Base-by-base conservation (phyloP, 225 moss, liverwort and hornwort genomes). In the Rhytidiadelphus loreus region DNA sequence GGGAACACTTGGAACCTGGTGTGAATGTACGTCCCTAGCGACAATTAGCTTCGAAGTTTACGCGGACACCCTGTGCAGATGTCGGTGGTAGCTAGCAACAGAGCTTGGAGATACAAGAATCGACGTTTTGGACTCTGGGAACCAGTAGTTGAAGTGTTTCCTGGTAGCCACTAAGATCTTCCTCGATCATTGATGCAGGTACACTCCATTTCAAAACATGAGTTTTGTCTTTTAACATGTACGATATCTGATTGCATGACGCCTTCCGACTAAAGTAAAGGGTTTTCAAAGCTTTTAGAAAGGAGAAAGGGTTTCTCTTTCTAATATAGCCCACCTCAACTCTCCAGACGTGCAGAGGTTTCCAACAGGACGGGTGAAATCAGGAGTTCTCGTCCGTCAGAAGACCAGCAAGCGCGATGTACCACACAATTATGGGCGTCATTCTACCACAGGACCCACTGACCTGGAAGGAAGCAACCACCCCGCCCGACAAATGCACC, bases 311-410 rank as follows among this genome's bases (percentile, higher is more conserved):
- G 9, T 41, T 68, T 68, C 56, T 75, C 57, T 73, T 37, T 63
- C 39, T 13, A 52, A 26, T 56, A n/a, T 24, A 70, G 60, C 60
- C 52, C 73, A 63, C 71, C 87, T 90, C 80, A 30, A 52, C 78
- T 65, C 73, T 81, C 29, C 18, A 83, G 66, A 50, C 85, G 41
- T 78, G 65, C 82, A 73, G 77, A 88, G 57, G 10, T 33, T 83
- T 84, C 94, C 92, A 26, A 94, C 20, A 35, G 91, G 91, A 62
- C 91, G 88, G 13, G 85, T 85, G 87, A 96, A 91, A 43, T 64
- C 16, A 87, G 37, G 91, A 90, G 74, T 84, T 90, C 65, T 94
- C 91, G 58, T 63, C 85, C 90, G 86, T 91, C 62, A 93, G 77
- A 17, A 92, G 71, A 30, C 86, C 74, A 25, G 93, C 87, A 39